phyloP scores from a whole-genome alignment of 1,139 yeast genomes.

The Debaryomyces robertsiae region DNA sequence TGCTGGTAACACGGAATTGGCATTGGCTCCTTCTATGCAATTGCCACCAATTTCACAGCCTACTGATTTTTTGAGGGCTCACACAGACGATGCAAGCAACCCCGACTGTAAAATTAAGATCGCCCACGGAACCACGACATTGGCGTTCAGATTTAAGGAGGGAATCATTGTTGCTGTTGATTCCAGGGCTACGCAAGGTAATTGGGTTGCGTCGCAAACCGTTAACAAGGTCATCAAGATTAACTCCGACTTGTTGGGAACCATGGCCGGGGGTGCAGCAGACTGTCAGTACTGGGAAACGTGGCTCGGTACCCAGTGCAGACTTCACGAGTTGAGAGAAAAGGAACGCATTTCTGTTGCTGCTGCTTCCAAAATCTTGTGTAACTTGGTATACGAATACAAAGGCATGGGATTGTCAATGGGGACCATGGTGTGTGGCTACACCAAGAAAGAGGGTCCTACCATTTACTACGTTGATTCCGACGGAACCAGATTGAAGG shows the following conservation, averaged over 20 bases:
- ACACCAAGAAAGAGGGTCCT: constrained; percentile 93
- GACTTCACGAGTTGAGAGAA: constrained; percentile 91
- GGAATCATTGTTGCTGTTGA: constrained; percentile 97
- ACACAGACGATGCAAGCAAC: constrained; percentile 89
- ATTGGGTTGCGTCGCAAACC: constrained; percentile 97
- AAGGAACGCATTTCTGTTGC: constrained; percentile 95
- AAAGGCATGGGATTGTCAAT: constrained; percentile 98
- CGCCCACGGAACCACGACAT: constrained; percentile 98
- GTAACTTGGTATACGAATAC: constrained; percentile 88
- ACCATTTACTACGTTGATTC: constrained; percentile 95
- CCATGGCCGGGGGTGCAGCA: constrained; percentile 99
- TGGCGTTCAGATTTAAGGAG: constrained; percentile 93
- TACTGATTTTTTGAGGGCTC: constrained; percentile 94
- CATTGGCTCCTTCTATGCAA: constrained; percentile 64
- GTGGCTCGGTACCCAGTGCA: constrained; percentile 96
- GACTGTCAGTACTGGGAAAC: constrained; percentile 99
- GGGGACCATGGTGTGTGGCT: constrained; percentile 99
- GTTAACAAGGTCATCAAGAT: constrained; percentile 97
- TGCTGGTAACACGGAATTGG: constrained; percentile 30
- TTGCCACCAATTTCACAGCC: constrained; percentile 90
- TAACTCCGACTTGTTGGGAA: constrained; percentile 92
- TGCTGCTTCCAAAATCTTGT: constrained; percentile 92
- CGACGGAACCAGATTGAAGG: constrained; percentile 94
- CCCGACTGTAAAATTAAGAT: constrained; percentile 95
- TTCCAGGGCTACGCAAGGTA: constrained; percentile 98